Base-by-base conservation (phyloP, 2,329 filamentous ascomycete genomes). In the Xylariaceae sp. region DNA sequence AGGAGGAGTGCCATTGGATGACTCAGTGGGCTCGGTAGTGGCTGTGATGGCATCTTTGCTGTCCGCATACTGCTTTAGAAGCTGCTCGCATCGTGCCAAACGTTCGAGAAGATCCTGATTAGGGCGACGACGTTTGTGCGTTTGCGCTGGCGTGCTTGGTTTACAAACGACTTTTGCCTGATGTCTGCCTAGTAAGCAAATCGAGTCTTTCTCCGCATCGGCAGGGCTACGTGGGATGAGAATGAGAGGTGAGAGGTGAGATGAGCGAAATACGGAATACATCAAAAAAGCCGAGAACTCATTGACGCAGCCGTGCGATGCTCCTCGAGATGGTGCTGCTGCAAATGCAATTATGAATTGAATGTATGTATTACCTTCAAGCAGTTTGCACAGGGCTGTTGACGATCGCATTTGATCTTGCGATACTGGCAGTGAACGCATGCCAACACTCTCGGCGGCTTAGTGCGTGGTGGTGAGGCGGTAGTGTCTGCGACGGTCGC, bases 401-500 rank as follows among this genome's bases (percentile, higher is more conserved):
- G 77, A 59, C 82, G 81, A 65, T 86, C 79, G 70, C 85, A 88
- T 61, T 81, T 85, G 44, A 87, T 75, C 67, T 87, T 88, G 53
- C 84, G 80, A 64, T 85, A 83, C 66, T 88, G 84, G 63, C 86
- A 90, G 1, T 80, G 75, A 1, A 84, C 72, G 64, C 87, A 89
- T 1, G 77, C 74, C 3, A 77, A 67, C 3, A 76, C 68, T 8
- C 73, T 70, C 15, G 66, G 65, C 1, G 71, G 47, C 53, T 69
- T 69, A 17, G 55, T 30, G 23, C 53, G 55, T 47, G 55, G 57
- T 49, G 58, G 50, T 50, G 63, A 44, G 23, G 59, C 34, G n/a
- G 58, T 13, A 37, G 58, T 34, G 34, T 5, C 3, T 44, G 39
- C 9, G 56, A 15, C 49, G 5, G 7, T 15, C 2, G 56, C 53